phyloP scores from a whole-genome alignment of 2,329 filamentous ascomycete genomes.

The Botrytis squamosa region DNA sequence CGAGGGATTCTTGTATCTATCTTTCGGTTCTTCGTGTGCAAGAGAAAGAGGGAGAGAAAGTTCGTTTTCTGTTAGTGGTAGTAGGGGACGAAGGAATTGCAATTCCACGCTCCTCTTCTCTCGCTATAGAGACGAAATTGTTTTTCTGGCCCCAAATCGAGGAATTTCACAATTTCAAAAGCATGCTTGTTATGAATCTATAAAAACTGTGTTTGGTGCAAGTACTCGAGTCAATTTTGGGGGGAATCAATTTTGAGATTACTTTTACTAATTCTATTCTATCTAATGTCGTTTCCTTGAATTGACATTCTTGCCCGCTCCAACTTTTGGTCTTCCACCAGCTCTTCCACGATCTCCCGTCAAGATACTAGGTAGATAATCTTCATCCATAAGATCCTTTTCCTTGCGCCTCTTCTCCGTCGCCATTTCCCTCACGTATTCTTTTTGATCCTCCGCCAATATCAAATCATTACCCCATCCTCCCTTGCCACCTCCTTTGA shows the following conservation, averaged over 20 bases:
- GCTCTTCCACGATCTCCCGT: constrained; percentile 70
- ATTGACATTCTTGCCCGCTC: constrained; percentile 85
- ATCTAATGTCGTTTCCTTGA: constrained; percentile 61
- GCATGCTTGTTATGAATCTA: background rate
- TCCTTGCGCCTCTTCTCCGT: constrained; percentile 66
- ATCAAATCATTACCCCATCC: constrained; percentile 86
- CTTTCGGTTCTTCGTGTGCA: background rate
- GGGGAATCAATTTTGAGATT: constrained; percentile 18
- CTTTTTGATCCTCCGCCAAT: constrained; percentile 92
- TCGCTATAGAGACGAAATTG: background rate
- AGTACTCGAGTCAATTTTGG: background rate
- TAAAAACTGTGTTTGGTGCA: background rate
- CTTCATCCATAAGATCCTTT: constrained; percentile 89
- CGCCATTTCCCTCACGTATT: constrained; percentile 67
- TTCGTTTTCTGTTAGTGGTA: background rate
- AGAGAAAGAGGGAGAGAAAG: background rate
- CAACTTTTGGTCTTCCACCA: constrained; percentile 72
- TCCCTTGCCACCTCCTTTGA: constrained; percentile 70
- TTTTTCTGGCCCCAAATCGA: background rate
- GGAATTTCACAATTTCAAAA: constrained; percentile 13
- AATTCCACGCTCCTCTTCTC: background rate
- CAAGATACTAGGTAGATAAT: constrained; percentile 82
- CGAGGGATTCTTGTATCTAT: constrained; percentile 7
- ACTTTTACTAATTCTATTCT: constrained; percentile 21
- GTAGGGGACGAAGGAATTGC: background rate